phyloP scores from a whole-genome alignment of 257 asterid species.

The Echites panduratus region DNA sequence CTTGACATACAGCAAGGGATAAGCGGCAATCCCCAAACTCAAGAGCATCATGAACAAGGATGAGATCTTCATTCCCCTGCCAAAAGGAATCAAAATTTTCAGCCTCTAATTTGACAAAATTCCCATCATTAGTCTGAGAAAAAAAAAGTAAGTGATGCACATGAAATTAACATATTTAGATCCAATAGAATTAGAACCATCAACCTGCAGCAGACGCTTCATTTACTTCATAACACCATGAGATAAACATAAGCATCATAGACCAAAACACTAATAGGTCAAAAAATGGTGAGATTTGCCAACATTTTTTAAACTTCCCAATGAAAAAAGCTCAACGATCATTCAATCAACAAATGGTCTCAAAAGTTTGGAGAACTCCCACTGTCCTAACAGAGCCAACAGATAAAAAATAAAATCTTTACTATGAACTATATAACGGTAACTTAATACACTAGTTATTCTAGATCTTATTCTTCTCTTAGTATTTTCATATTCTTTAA shows the following conservation, averaged over 20 bases:
- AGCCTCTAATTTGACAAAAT: constrained; percentile 11
- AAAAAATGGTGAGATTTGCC: not conserved
- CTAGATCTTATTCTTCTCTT: not conserved
- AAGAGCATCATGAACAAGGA: constrained; percentile 82
- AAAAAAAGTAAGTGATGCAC: not conserved
- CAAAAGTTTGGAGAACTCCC: not conserved
- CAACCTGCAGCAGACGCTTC: not conserved
- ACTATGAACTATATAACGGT: not conserved
- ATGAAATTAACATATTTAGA: not conserved
- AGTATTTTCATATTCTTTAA: not conserved
- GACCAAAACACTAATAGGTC: not conserved
- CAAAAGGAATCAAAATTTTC: constrained; percentile 20
- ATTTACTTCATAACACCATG: not conserved
- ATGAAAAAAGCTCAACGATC: not conserved
- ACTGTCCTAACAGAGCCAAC: not conserved
- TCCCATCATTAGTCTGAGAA: not conserved
- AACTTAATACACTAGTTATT: not conserved
- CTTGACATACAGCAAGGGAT: constrained; percentile 73
- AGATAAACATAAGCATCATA: not conserved
- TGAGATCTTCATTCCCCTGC: constrained; percentile 88
- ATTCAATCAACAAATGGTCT: not conserved
- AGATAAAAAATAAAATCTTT: not conserved
- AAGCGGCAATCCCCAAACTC: constrained; percentile 91
- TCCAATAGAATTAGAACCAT: not conserved
- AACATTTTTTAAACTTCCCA: not conserved